phyloP scores from a whole-genome alignment of 768 basidiomycete genomes.

The Lactifluus hygrophoroides region DNA sequence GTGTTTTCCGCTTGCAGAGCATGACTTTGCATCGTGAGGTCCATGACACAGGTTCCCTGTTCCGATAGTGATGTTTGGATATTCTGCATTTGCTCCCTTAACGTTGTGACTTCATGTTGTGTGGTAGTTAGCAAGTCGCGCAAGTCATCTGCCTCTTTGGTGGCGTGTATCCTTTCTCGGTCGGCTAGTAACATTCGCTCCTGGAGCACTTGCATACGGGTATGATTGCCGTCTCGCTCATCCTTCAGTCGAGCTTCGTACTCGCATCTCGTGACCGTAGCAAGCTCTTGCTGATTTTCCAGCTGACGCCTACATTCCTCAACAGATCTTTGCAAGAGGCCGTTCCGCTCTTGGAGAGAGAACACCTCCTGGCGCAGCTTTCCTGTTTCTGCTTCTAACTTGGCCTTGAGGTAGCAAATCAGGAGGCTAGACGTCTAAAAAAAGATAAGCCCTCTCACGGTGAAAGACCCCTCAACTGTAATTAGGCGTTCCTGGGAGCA shows the following conservation, averaged over 20 bases:
- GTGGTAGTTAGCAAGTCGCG: conserved; percentile 12
- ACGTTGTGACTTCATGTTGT: conserved; percentile 16
- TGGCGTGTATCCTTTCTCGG: conserved; percentile 11
- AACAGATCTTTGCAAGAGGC: conserved; percentile 24
- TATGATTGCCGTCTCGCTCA: conserved; percentile 11
- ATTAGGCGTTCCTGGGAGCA: conserved; percentile 32
- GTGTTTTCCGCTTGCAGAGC: conserved; percentile 22
- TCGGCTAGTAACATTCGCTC: conserved; percentile 17
- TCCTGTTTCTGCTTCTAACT: conserved; percentile 28
- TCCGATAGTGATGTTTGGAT: conserved; percentile 21
- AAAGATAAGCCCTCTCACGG: conserved; percentile 25
- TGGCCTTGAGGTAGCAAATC: conserved; percentile 18
- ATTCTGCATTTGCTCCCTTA: conserved; percentile 20
- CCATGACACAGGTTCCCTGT: conserved; percentile 21
- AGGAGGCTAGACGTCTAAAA: conserved; percentile 13
- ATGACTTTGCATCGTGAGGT: conserved; percentile 20
- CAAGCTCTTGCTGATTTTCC: conserved; percentile 14
- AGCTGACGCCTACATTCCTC: conserved; percentile 15
- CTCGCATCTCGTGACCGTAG: conserved; percentile 5
- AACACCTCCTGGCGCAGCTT: conserved; percentile 33
- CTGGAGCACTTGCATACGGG: conserved; percentile 15
- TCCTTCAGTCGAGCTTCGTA: conserved; percentile 12
- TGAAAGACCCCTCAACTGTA: conserved; percentile 29
- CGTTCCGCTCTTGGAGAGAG: conserved; percentile 35
- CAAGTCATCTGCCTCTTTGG: conserved; percentile 14